A percentile compares a stretch with the other conserved stretches of the same genome.
These are phyloP conservation scores for Cyclospora cayetanensis DNA, from an alignment of 169 alveolate species.

Conservation along the genomic window DNA sequence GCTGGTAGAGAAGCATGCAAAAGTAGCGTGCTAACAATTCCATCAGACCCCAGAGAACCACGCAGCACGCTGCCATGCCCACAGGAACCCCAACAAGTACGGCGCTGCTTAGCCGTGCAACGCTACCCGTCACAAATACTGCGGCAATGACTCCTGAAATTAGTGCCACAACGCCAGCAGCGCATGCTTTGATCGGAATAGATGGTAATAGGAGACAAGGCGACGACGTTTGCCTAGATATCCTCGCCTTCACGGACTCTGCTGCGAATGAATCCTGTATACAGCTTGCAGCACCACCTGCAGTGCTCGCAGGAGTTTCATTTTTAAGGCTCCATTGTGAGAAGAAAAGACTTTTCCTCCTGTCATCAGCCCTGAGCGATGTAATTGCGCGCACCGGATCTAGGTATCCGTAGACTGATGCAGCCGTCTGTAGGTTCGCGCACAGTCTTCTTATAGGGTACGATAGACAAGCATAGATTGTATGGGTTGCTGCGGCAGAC, in stretches of 20 bases:
- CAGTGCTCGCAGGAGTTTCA: too few relatives aligned
- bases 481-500: background rate
- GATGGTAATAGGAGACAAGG: too few relatives aligned
- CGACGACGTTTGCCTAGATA: too few relatives aligned
- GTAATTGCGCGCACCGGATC: background rate
- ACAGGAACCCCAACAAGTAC: background rate
- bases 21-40: background rate
- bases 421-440: constrained; percentile 1
- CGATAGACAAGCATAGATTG: background rate
- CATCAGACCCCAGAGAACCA: background rate
- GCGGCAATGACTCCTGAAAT: too few relatives aligned
- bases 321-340: too few relatives aligned
- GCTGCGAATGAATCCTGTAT: too few relatives aligned
- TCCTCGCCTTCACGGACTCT: too few relatives aligned
- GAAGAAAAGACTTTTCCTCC: background rate
- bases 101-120: background rate
- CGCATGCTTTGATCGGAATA: too few relatives aligned
- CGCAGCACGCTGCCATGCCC: constrained; percentile 9
- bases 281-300: too few relatives aligned
- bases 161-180: too few relatives aligned
- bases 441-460: background rate
- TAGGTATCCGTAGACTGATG: constrained; percentile 8
- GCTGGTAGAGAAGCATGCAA: background rate
- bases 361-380: background rate
- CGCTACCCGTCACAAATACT: background rate